Evolutionary conservation across 1,139 yeast genomes (phyloP).

Genomic region (Protomyces gravidus): DNA sequence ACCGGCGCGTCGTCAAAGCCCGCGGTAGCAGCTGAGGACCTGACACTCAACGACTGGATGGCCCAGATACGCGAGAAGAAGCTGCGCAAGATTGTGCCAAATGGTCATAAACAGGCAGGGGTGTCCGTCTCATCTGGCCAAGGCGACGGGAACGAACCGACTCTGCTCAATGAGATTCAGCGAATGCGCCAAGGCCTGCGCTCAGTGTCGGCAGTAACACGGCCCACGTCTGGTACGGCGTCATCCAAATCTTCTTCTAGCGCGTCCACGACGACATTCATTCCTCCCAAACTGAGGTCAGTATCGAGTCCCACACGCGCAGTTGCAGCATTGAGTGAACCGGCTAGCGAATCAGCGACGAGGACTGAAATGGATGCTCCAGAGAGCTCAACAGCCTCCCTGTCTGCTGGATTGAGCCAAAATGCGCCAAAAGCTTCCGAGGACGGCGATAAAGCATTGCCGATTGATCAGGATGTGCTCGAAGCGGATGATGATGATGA

Average conservation of each 20-base stretch:
- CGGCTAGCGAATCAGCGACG: too few species aligned
- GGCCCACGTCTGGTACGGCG: background rate
- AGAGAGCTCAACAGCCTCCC: too few species aligned
- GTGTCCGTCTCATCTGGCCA: background rate
- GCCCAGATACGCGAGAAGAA: slow-evolving; percentile 23
- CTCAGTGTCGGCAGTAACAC: slow-evolving; percentile 1
- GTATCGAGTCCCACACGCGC: background rate
- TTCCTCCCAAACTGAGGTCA: background rate
- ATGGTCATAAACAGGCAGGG: slow-evolving; percentile 8
- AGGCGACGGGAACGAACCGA: background rate
- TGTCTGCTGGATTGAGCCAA: too few species aligned
- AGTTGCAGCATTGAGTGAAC: too few species aligned
- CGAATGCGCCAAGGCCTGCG: slow-evolving; percentile 21
- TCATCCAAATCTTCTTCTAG: background rate
- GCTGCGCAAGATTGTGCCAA: slow-evolving; percentile 19
- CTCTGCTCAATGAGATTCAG: slow-evolving; percentile 7
- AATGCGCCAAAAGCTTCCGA: too few species aligned
- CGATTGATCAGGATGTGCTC: too few species aligned
- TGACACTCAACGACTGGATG: slow-evolving; percentile 24
- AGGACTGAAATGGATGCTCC: too few species aligned
- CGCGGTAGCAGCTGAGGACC: background rate
- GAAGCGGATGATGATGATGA: background rate
- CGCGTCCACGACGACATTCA: background rate
- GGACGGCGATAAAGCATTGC: too few species aligned
- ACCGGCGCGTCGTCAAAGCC: background rate